These are phyloP conservation scores for Spathaspora girioi DNA, from an alignment of 805 yeast species.

Conservation along the genomic window DNA sequence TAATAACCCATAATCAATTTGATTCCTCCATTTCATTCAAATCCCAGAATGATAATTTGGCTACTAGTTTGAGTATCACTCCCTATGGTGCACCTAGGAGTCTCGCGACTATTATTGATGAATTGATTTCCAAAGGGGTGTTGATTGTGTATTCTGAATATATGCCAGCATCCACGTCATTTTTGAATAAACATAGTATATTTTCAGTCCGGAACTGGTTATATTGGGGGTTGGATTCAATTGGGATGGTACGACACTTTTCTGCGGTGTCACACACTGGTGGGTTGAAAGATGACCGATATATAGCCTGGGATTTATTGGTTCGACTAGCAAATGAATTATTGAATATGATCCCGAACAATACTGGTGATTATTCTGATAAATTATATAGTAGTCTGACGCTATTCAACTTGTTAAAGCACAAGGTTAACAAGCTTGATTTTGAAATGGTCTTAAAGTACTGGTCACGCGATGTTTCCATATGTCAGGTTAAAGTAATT, in stretches of 20 bases:
- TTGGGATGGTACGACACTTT: conserved; percentile 15
- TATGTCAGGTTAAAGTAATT: conserved; percentile 7
- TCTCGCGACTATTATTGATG: conserved; percentile 21
- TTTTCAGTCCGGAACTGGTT: conserved; percentile 13
- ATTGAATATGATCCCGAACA: conserved; percentile 1
- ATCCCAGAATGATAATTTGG: conserved; percentile 7
- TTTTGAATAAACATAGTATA: not conserved
- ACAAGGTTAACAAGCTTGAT: conserved; percentile 19
- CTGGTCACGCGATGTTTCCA: conserved; percentile 22
- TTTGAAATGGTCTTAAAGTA: conserved; percentile 23
- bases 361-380: conserved; percentile 14
- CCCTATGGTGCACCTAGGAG: conserved; percentile 29
- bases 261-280: conserved; percentile 11
- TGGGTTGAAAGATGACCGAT: conserved; percentile 17
- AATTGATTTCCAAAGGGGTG: conserved; percentile 15
- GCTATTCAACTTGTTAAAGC: conserved; percentile 9
- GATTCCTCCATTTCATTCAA: conserved; percentile 17
- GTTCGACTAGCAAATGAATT: conserved; percentile 6
- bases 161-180: conserved; percentile 4
- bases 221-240: conserved; percentile 10
- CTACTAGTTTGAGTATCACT: conserved; percentile 19
- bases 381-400: conserved; percentile 11
- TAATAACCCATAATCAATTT: conserved; percentile 11
- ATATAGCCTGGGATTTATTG: conserved; percentile 20
- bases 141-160: conserved; percentile 18